Conservation (phyloP, 2,329 filamentous ascomycete genomes). For the Orbilia javanica region DNA sequence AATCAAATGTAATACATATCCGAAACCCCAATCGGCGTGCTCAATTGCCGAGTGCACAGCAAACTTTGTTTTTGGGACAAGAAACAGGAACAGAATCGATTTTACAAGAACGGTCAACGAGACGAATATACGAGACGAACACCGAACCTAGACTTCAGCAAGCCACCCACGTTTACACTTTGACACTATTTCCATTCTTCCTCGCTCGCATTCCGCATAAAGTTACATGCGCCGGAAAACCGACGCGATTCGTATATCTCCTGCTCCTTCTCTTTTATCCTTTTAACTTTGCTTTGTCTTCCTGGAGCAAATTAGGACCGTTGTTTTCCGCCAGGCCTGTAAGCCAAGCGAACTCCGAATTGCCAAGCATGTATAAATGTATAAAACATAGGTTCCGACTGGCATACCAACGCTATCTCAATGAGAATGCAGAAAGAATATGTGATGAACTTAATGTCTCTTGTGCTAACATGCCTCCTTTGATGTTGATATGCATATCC, state of each 20-base stretch:
- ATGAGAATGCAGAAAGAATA: constrained; percentile 23
- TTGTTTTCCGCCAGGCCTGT: constrained; percentile 37
- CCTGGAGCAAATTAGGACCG: constrained; percentile 45
- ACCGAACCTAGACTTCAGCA: constrained; percentile 22
- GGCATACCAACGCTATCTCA: background rate
- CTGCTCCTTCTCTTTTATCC: constrained; percentile 9
- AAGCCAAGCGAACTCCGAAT: constrained; percentile 32
- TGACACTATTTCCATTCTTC: constrained; percentile 5
- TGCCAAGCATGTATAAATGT: constrained; percentile 31
- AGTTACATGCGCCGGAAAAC: constrained; percentile 7
- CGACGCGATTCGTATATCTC: constrained; percentile 4
- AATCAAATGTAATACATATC: constrained; percentile 35
- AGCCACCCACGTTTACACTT: constrained; percentile 55
- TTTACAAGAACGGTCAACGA: constrained; percentile 15
- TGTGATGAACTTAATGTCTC: constrained; percentile 2
- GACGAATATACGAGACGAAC: constrained; percentile 10
- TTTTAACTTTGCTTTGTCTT: background rate
- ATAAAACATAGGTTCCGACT: constrained; percentile 34
- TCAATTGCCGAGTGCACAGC: constrained; percentile 53
- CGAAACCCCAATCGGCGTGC: constrained; percentile 46
- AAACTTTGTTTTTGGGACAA: constrained; percentile 26
- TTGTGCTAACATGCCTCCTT: constrained; percentile 8
- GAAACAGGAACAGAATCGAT: constrained; percentile 22
- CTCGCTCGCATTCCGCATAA: constrained; percentile 20
- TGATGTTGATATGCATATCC: constrained; percentile 23